phyloP scores from a whole-genome alignment of 441 rosid genomes.

The Euphorbia celastroides region DNA sequence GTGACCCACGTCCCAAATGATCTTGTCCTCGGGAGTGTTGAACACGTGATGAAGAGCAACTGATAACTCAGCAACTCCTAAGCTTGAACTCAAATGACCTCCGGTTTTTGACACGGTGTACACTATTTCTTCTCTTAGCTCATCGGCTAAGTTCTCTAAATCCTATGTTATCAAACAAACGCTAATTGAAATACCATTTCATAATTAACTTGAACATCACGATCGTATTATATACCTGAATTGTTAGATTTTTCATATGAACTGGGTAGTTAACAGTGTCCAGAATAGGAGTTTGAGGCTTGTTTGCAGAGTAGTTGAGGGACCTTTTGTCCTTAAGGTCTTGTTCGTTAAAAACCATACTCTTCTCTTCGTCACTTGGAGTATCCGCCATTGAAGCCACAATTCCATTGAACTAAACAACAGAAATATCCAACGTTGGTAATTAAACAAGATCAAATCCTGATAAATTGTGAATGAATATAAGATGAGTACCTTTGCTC shows the following conservation, averaged over 20 bases:
- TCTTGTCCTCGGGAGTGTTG: conserved; percentile 58
- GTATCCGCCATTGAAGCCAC: conserved; percentile 12
- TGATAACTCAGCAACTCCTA: conserved; percentile 64
- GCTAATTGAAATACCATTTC: too few relatives aligned
- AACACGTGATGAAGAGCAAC: conserved; percentile 64
- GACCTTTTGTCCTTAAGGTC: conserved; percentile 14
- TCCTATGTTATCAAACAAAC: conserved; percentile 31
- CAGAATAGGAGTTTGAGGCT: conserved; percentile 40
- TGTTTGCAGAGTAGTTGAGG: conserved; percentile 31
- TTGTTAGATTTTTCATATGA: conserved; percentile 61
- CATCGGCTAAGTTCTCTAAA: conserved; percentile 66
- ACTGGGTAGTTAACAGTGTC: conserved; percentile 56
- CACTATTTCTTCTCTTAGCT: conserved; percentile 60
- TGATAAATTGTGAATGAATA: neutral
- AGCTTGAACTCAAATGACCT: conserved; percentile 67
- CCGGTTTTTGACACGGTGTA: conserved; percentile 51
- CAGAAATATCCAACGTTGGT: too few relatives aligned
- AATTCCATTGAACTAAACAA: conserved; percentile 22
- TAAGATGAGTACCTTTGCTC: neutral
- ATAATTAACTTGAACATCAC: too few relatives aligned
- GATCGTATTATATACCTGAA: too few relatives aligned
- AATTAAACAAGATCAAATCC: too few relatives aligned
- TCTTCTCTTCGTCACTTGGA: conserved; percentile 7
- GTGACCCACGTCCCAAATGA: conserved; percentile 81
- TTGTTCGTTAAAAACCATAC: neutral